Base-by-base conservation (phyloP, 371 early-diverging fungal species). In the Batkoa obscura region DNA sequence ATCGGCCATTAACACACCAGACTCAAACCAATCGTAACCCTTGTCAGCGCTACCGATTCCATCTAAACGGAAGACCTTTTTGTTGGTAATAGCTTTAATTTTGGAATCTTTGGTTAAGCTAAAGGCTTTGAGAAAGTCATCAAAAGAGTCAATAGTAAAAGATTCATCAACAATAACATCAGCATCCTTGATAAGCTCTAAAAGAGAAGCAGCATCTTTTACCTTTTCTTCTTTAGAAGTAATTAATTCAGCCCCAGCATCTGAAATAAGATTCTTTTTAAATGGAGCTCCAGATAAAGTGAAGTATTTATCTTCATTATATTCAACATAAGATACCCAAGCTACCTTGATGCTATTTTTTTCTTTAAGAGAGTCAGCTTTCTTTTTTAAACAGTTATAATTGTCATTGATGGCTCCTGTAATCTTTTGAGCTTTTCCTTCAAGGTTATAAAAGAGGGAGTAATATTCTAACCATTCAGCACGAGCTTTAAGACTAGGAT, bases 381-480 rank as follows among this genome's bases (percentile, higher is more conserved):
- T 71, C 15, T 57, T 46, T 58, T 69, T 72, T 56, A 79, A 66
- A 62, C 78, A 75, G 57, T 76, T 68, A 64, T 84, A 86, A 66
- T 84, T 84, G 62, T 67, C 58, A 45, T 70, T 74, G 55, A 84
- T 80, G 4, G 64, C 35, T 3, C 61, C 57, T 39, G 74, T 70
- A 42, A 77, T 58, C n/a, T 62, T 55, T 60, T 80, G 78, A 43
- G 82, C 81, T n/a, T 61, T 49, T 31, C 62, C 65, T 58, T 84
- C 86, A 48, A 74, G 64, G 60, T 83, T 82, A 65, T 79, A 83
- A 65, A 83, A 86, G 17, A 74, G 68, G 32, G 77, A 76, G 69
- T 80, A 84, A 66, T 79, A 86, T 65, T 80, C 78, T 55, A 86
- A 57, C 86, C 86, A 86, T 60, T 83, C 80, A 56, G 76, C 70